These are phyloP conservation scores for Rhodotorula paludigena DNA, from an alignment of 768 basidiomycete genomes.

Conservation along the genomic window DNA sequence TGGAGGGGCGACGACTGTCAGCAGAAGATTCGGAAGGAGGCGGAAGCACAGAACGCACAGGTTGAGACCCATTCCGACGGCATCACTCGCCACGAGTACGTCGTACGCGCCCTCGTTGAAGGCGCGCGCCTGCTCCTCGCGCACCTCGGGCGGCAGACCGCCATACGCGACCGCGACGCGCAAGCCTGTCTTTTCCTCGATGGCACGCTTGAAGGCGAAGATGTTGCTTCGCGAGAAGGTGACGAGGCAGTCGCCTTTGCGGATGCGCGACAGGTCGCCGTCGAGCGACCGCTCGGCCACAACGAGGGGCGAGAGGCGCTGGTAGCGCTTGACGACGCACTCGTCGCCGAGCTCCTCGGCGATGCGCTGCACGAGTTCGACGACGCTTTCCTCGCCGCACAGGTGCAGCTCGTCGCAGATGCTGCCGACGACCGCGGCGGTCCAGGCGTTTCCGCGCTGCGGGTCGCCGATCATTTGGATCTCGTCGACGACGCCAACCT, in stretches of 20 bases:
- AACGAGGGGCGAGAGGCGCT: constrained; percentile 77
- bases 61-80: constrained; percentile 95
- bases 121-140: constrained; percentile 82
- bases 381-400: constrained; percentile 89
- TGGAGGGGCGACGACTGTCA: background rate
- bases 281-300: constrained; percentile 63
- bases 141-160: constrained; percentile 79
- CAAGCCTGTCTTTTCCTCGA: constrained; percentile 68
- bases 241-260: constrained; percentile 84
- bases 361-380: constrained; percentile 68
- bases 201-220: constrained; percentile 64
- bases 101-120: constrained; percentile 88
- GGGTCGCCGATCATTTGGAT: constrained; percentile 89
- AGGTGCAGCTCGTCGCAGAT: constrained; percentile 79
- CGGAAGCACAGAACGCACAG: constrained; percentile 57
- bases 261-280: constrained; percentile 59
- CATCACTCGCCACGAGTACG: constrained; percentile 87
- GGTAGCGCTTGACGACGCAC: constrained; percentile 70
- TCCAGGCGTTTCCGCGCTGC: constrained; percentile 76
- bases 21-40: background rate
- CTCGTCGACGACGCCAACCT: constrained; percentile 92
- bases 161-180: constrained; percentile 91
- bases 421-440: constrained; percentile 67
- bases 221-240: constrained; percentile 73
- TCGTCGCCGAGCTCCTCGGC: constrained; percentile 76